A percentile compares a stretch with the other conserved stretches of the same genome.
Evolutionary conservation across 257 asterid genomes (phyloP).

Genomic region (Nemophila menziesii): DNA sequence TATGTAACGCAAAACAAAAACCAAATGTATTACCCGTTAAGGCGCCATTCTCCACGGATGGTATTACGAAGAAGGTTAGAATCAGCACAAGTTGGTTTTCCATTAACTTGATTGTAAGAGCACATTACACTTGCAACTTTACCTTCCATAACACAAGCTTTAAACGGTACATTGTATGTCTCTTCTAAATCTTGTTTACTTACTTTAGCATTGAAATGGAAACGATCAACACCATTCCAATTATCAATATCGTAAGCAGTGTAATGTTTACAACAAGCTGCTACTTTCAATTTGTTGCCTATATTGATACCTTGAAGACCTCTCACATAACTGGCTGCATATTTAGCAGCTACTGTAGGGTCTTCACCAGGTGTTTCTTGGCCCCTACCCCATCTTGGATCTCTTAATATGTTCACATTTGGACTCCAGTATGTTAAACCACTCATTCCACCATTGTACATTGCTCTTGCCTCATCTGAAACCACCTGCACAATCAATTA

Average conservation of each 20-base stretch:
- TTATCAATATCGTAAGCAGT: conserved; percentile 80
- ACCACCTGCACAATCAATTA: conserved; percentile 39
- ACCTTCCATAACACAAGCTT: conserved; percentile 78
- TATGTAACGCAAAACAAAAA: not conserved
- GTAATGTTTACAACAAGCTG: conserved; percentile 87
- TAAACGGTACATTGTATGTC: conserved; percentile 88
- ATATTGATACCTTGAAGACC: conserved; percentile 54
- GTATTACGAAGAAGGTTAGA: conserved; percentile 61
- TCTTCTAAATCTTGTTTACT: conserved; percentile 83
- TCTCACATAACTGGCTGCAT: conserved; percentile 53
- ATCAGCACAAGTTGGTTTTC: conserved; percentile 93
- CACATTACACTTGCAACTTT: conserved; percentile 93
- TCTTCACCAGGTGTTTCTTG: conserved; percentile 94
- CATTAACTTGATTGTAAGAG: conserved; percentile 87
- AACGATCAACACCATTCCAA: conserved; percentile 69
- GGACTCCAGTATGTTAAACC: conserved; percentile 93
- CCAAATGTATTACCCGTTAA: conserved; percentile 47
- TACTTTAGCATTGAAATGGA: conserved; percentile 79
- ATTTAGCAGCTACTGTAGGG: conserved; percentile 46
- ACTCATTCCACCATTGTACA: conserved; percentile 79
- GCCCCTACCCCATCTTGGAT: conserved; percentile 87
- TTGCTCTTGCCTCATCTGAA: conserved; percentile 81
- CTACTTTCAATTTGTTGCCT: conserved; percentile 48
- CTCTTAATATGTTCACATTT: conserved; percentile 78
- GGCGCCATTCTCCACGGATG: conserved; percentile 70